Evolutionary conservation across 345 rosid species (phyloP).

Genomic region (Sisymbrium irio): DNA sequence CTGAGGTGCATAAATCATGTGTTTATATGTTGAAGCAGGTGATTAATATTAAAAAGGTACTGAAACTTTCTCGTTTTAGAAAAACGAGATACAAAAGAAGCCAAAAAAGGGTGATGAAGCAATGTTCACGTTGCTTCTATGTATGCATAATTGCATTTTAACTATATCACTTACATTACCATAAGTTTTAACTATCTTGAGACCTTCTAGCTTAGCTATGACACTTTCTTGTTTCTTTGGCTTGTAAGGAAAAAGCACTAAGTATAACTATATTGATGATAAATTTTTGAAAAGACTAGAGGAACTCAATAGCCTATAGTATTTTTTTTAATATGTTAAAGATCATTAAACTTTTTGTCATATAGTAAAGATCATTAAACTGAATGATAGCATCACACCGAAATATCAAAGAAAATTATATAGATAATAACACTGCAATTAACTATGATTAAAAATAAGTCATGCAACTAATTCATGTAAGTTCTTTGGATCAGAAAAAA

Average conservation of each 20-base stretch:
- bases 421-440: too few relatives aligned
- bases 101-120: not conserved
- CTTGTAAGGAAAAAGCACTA: not conserved
- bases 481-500: too few relatives aligned
- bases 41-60: not conserved
- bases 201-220: not conserved
- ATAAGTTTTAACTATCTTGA: not conserved
- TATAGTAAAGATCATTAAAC: too few relatives aligned
- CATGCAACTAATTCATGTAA: too few relatives aligned
- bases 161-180: not conserved
- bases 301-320: too few relatives aligned
- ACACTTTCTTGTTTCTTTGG: not conserved
- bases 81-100: not conserved
- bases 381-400: too few relatives aligned
- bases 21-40: slow-evolving; percentile 4
- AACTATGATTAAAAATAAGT: too few relatives aligned
- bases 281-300: too few relatives aligned
- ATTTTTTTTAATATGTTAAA: too few relatives aligned
- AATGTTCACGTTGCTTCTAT: slow-evolving; percentile 13
- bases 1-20: slow-evolving; percentile 30
- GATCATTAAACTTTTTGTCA: too few relatives aligned
- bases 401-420: too few relatives aligned
- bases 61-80: slow-evolving; percentile 18
- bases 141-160: slow-evolving; percentile 18
- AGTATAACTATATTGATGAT: too few relatives aligned